Evolutionary conservation across 2,329 filamentous ascomycete genomes (phyloP).

Genomic region (Thielaviopsis populi): DNA sequence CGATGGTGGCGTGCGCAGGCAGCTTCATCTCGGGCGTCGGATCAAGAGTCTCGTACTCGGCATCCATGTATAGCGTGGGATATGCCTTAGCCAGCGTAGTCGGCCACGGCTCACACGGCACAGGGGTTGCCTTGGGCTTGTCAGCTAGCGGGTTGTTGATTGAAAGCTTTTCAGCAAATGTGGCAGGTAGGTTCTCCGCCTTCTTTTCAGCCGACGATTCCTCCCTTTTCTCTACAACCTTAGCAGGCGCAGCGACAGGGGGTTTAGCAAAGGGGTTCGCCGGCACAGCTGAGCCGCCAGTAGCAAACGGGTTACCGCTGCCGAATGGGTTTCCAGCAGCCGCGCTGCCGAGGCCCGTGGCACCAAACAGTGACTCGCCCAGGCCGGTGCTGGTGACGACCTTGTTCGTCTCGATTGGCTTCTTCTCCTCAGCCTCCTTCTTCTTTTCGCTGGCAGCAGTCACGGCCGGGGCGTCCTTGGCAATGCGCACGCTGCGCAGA

Average conservation of each 20-base stretch:
- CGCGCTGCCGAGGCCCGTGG: constrained; percentile 31
- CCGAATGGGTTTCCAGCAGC: constrained; percentile 39
- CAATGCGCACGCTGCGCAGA: constrained; percentile 51
- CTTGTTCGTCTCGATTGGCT: constrained; percentile 23
- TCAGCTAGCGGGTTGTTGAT: constrained; percentile 40
- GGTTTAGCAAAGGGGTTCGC: constrained; percentile 47
- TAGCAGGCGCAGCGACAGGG: constrained; percentile 15
- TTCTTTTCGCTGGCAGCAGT: constrained; percentile 21
- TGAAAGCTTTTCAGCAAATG: constrained; percentile 62
- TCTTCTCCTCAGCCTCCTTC: constrained; percentile 26
- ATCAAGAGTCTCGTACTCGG: constrained; percentile 80
- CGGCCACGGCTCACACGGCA: constrained; percentile 61
- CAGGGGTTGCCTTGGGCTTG: constrained; percentile 23
- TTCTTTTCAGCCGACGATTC: constrained; percentile 18
- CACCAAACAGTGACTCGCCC: constrained; percentile 57
- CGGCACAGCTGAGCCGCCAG: constrained; percentile 21
- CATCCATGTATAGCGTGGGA: constrained; percentile 67
- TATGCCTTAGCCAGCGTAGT: constrained; percentile 55
- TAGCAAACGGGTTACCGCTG: constrained; percentile 40
- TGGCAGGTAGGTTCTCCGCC: constrained; percentile 35
- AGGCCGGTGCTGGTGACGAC: constrained; percentile 28
- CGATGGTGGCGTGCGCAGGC: constrained; percentile 35
- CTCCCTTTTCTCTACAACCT: not conserved
- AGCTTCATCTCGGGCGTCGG: constrained; percentile 35
- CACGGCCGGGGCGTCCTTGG: constrained; percentile 26